Conservation (phyloP, 257 asterid species). For the Paulownia fortunei region DNA sequence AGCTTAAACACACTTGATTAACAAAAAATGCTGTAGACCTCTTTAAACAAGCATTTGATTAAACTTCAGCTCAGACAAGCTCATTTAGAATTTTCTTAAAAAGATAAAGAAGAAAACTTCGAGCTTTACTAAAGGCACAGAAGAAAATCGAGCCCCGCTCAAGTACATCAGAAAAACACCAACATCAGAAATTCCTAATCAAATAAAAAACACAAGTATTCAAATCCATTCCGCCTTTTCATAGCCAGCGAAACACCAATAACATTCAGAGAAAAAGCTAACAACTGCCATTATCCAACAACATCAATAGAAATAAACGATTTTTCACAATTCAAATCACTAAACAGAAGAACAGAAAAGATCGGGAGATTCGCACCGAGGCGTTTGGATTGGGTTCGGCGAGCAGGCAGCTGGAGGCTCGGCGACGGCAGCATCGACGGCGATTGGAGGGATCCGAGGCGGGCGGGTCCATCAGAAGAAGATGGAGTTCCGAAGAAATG, state of each 20-base stretch:
- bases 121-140: neutral
- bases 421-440: conserved; percentile 46
- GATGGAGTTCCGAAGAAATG: conserved; percentile 68
- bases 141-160: conserved; percentile 9
- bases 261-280: neutral
- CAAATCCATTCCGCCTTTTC: neutral
- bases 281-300: conserved; percentile 1
- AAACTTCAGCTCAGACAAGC: neutral
- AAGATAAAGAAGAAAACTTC: neutral
- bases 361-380: conserved; percentile 50
- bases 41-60: neutral
- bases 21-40: neutral
- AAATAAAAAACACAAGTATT: neutral
- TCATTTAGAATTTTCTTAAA: neutral
- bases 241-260: neutral
- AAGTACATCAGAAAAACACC: too few relatives aligned
- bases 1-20: neutral
- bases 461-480: conserved; percentile 52
- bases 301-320: neutral
- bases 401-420: conserved; percentile 56
- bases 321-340: neutral
- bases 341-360: neutral
- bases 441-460: conserved; percentile 65
- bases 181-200: conserved; percentile 4
- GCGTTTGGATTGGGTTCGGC: conserved; percentile 63